A percentile compares a stretch with the other conserved stretches of the same genome.
Evolutionary conservation across 352 stramenopile genomes (phyloP).

Genomic region (Phytopythium montanum): DNA sequence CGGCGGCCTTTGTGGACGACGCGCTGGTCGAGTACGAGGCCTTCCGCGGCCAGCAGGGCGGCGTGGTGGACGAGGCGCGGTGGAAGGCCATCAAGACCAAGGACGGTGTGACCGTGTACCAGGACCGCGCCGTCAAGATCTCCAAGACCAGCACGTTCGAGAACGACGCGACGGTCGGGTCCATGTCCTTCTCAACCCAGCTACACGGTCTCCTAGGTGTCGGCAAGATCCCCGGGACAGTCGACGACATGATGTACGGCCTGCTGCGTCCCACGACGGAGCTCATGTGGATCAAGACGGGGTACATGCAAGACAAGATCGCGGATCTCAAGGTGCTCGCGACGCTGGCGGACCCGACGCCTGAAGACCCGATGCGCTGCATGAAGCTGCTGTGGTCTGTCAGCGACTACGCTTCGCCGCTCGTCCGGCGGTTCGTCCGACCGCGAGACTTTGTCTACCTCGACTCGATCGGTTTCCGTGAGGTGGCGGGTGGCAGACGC

Average conservation of each 20-base stretch:
- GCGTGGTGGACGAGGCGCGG: slow-evolving; percentile 24
- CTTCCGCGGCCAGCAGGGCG: slow-evolving; percentile 22
- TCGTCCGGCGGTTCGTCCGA: slow-evolving; percentile 11
- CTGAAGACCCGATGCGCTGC: slow-evolving; percentile 33
- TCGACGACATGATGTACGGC: slow-evolving; percentile 41
- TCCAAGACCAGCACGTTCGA: slow-evolving; percentile 12
- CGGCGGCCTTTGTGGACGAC: slow-evolving; percentile 26
- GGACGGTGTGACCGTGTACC: slow-evolving; percentile 21
- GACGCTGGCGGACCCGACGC: slow-evolving; percentile 26
- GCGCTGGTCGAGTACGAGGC: slow-evolving; percentile 35
- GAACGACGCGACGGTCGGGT: slow-evolving; percentile 17
- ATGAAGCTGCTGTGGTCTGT: slow-evolving; percentile 18
- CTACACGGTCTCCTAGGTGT: slow-evolving; percentile 19
- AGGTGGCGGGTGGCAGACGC: slow-evolving; percentile 19
- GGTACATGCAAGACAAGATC: slow-evolving; percentile 46
- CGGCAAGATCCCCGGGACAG: slow-evolving; percentile 23
- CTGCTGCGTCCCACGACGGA: slow-evolving; percentile 22
- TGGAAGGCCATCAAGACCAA: slow-evolving; percentile 39
- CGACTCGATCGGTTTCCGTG: slow-evolving; percentile 22
- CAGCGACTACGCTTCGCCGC: slow-evolving; percentile 18
- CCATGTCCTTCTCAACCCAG: slow-evolving; percentile 21
- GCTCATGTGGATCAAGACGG: slow-evolving; percentile 29
- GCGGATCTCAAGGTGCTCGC: slow-evolving; percentile 42
- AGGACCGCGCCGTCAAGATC: slow-evolving; percentile 17
- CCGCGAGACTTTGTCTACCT: slow-evolving; percentile 26